Conservation (phyloP, 148 eudicot species). For the Rhododendron williamsianum region DNA sequence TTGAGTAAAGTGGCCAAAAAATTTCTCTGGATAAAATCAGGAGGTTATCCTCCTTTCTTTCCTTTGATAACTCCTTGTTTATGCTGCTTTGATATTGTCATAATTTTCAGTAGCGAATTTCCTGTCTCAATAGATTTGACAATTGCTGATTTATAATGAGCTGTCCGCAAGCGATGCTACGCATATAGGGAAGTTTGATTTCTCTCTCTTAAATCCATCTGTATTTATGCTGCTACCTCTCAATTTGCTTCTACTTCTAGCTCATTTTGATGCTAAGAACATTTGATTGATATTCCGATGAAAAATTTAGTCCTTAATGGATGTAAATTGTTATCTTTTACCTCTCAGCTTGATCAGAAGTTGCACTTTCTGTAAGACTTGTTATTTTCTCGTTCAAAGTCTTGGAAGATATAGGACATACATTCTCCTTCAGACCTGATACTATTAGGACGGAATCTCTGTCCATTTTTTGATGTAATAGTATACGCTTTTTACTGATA, state of each 20-base stretch:
- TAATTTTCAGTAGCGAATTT: not conserved
- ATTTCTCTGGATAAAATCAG: not conserved
- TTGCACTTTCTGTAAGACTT: not conserved
- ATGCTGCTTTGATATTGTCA: not conserved
- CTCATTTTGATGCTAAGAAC: not conserved
- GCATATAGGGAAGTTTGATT: not conserved
- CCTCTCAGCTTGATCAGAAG: not conserved
- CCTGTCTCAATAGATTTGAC: not conserved
- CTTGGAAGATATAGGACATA: not conserved
- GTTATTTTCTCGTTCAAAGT: not conserved
- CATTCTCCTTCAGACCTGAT: not conserved
- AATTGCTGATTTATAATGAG: not conserved
- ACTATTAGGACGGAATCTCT: not conserved
- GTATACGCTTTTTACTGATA: not conserved
- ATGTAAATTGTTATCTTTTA: not conserved
- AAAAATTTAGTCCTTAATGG: not conserved
- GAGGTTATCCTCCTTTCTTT: not conserved
- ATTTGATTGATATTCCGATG: not conserved
- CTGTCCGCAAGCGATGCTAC: not conserved
- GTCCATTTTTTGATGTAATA: not conserved
- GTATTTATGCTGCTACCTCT: not conserved
- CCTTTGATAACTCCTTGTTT: not conserved
- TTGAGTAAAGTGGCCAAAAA: not conserved
- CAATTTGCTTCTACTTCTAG: not conserved
- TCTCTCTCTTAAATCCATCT: not conserved